Evolutionary conservation across 2,329 filamentous ascomycete species (phyloP), one percentile per base, ranked within the genome.

Genomic region (Fusarium palustre): DNA sequence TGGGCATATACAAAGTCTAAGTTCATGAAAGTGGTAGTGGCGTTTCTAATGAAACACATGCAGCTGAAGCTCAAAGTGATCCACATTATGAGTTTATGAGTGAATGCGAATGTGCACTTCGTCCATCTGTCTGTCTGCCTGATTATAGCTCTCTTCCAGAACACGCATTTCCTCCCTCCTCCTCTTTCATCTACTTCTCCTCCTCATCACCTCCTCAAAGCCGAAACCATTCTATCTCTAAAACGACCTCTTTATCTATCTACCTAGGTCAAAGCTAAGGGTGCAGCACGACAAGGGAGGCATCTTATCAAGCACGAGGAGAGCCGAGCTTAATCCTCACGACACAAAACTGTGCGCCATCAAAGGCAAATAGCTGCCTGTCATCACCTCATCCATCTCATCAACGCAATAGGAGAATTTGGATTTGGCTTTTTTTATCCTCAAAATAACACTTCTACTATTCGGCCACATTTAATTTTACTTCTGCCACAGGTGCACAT

Each of bases 281-380:
- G n/a, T 28, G 30, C 30, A 48, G 22, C 22, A 25, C 18, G 22
- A 43, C 39, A 24, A 25, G 28, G 15, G n/a, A 41, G 18, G 7
- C 5, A 60, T 34, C 65, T 69, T 66, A 16, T 20, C 22, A 16
- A 66, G 60, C 60, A 62, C 41, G 48, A 38, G 20, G 7, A 36
- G 42, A 54, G 43, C 53, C 52, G 42, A 63, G 52, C 53, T 63
- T 63, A 66, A 46, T 58, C 49, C 48, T 62, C 55, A 54, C 60
- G 49, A 50, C 56, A 54, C 55, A 49, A 66, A 22, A 48, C 48
- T 63, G 60, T 65, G 49, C 55, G 61, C 66, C 56, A 66, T 69
- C 62, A 47, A 34, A 48, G 49, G 33, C 36, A 50, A 18, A 18
- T 39, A 28, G 18, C 11, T 36, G 16, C 18, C 24, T 41, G 15